A percentile compares a stretch with the other conserved stretches of the same genome.
These are phyloP conservation scores for Santalum album DNA, from an alignment of 164 flowering plant genomes.

Conservation along the genomic window DNA sequence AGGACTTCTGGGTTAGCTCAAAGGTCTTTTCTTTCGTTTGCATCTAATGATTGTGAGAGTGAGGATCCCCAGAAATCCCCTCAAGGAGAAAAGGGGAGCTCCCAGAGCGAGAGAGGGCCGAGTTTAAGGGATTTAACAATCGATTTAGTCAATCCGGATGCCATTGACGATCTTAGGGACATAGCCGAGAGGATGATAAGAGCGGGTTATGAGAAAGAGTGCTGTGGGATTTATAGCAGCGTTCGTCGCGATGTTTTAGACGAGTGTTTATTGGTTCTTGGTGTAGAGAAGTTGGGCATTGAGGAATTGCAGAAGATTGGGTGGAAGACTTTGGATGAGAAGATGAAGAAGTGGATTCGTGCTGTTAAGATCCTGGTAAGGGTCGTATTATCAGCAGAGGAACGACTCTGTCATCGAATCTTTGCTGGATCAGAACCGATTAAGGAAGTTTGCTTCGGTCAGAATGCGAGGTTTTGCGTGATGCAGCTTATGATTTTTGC, in stretches of 20 bases:
- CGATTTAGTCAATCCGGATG: constrained; percentile 19
- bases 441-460: not conserved
- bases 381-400: constrained; percentile 9
- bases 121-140: constrained; percentile 10
- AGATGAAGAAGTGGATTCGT: constrained; percentile 22
- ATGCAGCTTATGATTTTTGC: constrained; percentile 1
- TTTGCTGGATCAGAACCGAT: not conserved
- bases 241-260: constrained; percentile 17
- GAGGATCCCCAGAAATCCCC: not conserved
- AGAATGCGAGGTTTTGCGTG: not conserved
- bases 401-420: not conserved
- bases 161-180: constrained; percentile 18
- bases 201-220: constrained; percentile 21
- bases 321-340: constrained; percentile 18
- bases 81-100: not conserved
- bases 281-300: constrained; percentile 22
- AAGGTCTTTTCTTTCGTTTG: not conserved
- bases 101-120: not conserved
- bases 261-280: constrained; percentile 11
- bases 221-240: constrained; percentile 20
- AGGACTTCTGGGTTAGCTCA: not conserved
- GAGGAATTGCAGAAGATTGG: constrained; percentile 20
- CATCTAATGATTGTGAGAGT: not conserved
- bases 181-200: constrained; percentile 27
- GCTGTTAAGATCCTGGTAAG: constrained; percentile 8